phyloP scores from a whole-genome alignment of 2,329 filamentous ascomycete genomes.

The Aspergillus novofumigatus region DNA sequence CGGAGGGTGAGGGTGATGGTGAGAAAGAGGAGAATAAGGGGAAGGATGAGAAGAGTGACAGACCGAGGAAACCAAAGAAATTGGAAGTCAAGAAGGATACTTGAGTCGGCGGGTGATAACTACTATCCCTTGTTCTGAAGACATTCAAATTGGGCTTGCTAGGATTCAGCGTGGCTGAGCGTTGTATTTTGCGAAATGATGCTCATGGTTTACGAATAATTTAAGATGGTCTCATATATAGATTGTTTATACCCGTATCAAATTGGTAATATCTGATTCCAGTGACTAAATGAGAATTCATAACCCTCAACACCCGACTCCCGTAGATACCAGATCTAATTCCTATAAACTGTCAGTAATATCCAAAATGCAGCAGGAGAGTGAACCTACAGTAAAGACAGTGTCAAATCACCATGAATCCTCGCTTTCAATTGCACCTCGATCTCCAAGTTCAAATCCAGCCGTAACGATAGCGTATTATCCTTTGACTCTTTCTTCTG shows the following conservation, averaged over 20 bases:
- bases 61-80: neutral
- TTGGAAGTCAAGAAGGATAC: neutral
- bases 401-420: slow-evolving; percentile 73
- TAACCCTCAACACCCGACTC: no score
- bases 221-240: no score
- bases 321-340: no score
- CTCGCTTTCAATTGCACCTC: slow-evolving; percentile 78
- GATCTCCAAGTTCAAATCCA: slow-evolving; percentile 73
- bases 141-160: no score
- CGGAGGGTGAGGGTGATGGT: neutral
- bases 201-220: no score
- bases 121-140: neutral
- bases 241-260: no score
- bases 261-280: no score
- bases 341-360: no score
- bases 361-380: neutral
- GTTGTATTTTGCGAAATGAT: no score
- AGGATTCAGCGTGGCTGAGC: no score
- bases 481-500: slow-evolving; percentile 19
- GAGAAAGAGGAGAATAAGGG: no score
- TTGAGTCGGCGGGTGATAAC: neutral
- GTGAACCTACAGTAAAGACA: slow-evolving; percentile 66
- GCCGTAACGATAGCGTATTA: slow-evolving; percentile 63
- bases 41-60: neutral
- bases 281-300: no score